Conservation (phyloP, 345 rosid genomes). For the Eucalyptus regnans region DNA sequence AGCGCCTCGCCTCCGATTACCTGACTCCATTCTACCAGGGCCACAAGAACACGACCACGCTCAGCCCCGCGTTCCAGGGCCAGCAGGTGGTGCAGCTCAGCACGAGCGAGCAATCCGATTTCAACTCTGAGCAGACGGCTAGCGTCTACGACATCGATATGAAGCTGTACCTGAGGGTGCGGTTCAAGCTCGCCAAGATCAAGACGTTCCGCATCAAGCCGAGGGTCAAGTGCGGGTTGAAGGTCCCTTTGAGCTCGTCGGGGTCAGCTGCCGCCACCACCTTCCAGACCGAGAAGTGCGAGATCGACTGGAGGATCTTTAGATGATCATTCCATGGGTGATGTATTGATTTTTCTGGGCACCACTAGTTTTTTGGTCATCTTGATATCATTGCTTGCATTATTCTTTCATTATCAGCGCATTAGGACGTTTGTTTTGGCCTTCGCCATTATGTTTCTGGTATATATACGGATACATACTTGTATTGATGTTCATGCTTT, state of each 20-base stretch:
- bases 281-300: conserved; percentile 5
- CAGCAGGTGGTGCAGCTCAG: not conserved
- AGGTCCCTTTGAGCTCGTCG: conserved; percentile 4
- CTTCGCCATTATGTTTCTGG: not conserved
- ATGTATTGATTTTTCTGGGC: not conserved
- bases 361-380: not conserved
- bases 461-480: not conserved
- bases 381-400: not conserved
- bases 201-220: conserved; percentile 11
- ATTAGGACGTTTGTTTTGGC: not conserved
- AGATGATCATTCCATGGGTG: not conserved
- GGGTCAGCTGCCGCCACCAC: not conserved
- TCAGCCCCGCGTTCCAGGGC: not conserved
- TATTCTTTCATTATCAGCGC: not conserved
- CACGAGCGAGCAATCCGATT: not conserved
- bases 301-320: conserved; percentile 1
- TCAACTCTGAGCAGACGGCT: not conserved
- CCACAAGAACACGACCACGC: conserved; percentile 8
- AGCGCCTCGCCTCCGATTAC: not conserved
- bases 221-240: conserved; percentile 5
- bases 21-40: conserved; percentile 12
- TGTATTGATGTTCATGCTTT: not conserved
- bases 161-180: conserved; percentile 10
- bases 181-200: conserved; percentile 10
- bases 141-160: conserved; percentile 8